phyloP scores from a whole-genome alignment of 2,329 filamentous ascomycete genomes.

The Fusarium pseudoanthophilum region DNA sequence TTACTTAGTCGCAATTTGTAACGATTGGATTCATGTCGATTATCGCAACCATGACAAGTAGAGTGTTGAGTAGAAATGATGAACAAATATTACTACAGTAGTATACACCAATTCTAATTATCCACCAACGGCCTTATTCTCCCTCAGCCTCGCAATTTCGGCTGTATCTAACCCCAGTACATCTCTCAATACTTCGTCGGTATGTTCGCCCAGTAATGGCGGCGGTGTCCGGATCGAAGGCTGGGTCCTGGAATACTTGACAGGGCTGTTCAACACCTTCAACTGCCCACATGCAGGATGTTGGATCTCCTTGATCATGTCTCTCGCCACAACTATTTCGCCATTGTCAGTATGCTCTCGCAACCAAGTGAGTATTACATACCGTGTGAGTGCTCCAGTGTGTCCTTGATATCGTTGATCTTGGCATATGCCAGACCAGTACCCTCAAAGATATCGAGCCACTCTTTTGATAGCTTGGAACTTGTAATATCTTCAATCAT shows the following conservation, averaged over 20 bases:
- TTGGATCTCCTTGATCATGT: slow-evolving; percentile 88
- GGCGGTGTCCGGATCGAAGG: slow-evolving; percentile 80
- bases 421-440: slow-evolving; percentile 90
- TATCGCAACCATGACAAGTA: rapidly evolving
- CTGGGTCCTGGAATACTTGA: slow-evolving; percentile 88
- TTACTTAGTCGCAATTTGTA: rapidly evolving
- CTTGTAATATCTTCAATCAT: slow-evolving; percentile 79
- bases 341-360: rapidly evolving
- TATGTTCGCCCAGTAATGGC: slow-evolving; percentile 87
- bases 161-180: rapidly evolving
- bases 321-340: slow-evolving; percentile 59
- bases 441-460: slow-evolving; percentile 85
- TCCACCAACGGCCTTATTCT: neutral
- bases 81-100: neutral
- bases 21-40: no score
- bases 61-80: rapidly evolving
- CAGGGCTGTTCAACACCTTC: slow-evolving; percentile 88
- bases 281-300: slow-evolving; percentile 85
- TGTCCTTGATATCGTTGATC: slow-evolving; percentile 89
- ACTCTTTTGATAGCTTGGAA: slow-evolving; percentile 83
- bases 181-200: slow-evolving; percentile 72
- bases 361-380: slow-evolving; percentile 22
- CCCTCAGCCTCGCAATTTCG: neutral
- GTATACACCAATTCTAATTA: neutral
- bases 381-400: slow-evolving; percentile 85